Evolutionary conservation across 2,329 filamentous ascomycete species (phyloP).

Genomic region (Botryotinia narcissicola): DNA sequence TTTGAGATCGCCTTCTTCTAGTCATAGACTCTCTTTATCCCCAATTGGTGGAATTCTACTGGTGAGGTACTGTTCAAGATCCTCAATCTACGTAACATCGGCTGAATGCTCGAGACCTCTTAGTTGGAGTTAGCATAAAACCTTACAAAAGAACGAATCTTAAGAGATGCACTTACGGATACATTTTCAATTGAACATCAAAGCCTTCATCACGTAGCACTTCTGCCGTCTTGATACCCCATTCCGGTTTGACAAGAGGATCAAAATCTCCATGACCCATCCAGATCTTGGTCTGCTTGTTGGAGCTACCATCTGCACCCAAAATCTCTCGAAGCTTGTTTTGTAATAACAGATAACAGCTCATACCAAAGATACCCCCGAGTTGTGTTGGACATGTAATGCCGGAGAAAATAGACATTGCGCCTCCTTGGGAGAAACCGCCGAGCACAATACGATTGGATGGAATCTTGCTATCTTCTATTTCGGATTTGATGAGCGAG

Average conservation of each 20-base stretch:
- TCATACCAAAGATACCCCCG: slow-evolving; percentile 84
- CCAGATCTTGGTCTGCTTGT: slow-evolving; percentile 78
- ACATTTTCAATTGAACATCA: slow-evolving; percentile 72
- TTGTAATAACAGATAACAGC: slow-evolving; percentile 74
- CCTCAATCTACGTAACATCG: slow-evolving; percentile 73
- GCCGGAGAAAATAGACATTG: slow-evolving; percentile 79
- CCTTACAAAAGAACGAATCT: not conserved
- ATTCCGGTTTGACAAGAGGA: slow-evolving; percentile 65
- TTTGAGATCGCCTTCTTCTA: slow-evolving; percentile 14
- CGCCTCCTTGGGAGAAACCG: slow-evolving; percentile 83
- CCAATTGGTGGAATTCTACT: slow-evolving; percentile 46
- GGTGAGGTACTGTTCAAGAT: slow-evolving; percentile 64
- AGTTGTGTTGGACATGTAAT: slow-evolving; percentile 71
- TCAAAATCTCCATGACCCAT: slow-evolving; percentile 86
- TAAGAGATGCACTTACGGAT: slow-evolving; percentile 54
- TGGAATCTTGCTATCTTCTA: slow-evolving; percentile 71
- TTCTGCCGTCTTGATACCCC: slow-evolving; percentile 66
- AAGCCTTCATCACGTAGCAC: slow-evolving; percentile 67
- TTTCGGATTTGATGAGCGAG: slow-evolving; percentile 73
- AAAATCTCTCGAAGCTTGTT: slow-evolving; percentile 59
- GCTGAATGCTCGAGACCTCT: slow-evolving; percentile 75
- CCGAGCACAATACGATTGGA: slow-evolving; percentile 81
- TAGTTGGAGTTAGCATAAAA: not conserved
- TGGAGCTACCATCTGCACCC: slow-evolving; percentile 52
- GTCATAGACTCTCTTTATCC: slow-evolving; percentile 36